Conservation (phyloP, 1,284 basidiomycete species). For the Cystobasidium pallidum region DNA sequence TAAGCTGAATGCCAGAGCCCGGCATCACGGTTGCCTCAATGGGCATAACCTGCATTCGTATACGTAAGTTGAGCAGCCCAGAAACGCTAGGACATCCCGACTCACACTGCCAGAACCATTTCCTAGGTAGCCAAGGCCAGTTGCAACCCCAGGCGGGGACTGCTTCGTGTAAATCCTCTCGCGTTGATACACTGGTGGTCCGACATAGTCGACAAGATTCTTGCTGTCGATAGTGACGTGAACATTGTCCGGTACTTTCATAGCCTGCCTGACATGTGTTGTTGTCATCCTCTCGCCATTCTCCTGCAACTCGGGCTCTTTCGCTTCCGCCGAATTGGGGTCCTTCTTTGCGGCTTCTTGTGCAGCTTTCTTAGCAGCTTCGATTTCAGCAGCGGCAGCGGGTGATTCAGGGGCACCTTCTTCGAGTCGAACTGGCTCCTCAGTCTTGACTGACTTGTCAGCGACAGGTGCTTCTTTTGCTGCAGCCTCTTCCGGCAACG, state of each 20-base stretch:
- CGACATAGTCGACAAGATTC: constrained; percentile 93
- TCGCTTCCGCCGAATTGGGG: constrained; percentile 46
- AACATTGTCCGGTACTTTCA: constrained; percentile 77
- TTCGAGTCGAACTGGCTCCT: constrained; percentile 47
- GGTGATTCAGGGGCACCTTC: constrained; percentile 40
- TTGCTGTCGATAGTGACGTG: constrained; percentile 81
- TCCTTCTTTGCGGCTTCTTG: constrained; percentile 36
- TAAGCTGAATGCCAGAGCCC: constrained; percentile 70
- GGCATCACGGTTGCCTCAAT: constrained; percentile 77
- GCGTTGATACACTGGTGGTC: constrained; percentile 92
- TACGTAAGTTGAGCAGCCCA: neutral
- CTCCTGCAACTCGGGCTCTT: constrained; percentile 49
- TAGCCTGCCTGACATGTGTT: constrained; percentile 76
- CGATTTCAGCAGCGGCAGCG: constrained; percentile 25
- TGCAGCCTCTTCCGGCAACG: constrained; percentile 69
- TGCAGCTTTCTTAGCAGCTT: constrained; percentile 41
- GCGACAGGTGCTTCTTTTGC: constrained; percentile 54
- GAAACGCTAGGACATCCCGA: neutral
- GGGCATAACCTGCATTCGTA: constrained; percentile 64
- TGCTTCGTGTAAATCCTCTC: constrained; percentile 82
- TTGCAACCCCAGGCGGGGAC: constrained; percentile 76
- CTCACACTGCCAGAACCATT: constrained; percentile 82
- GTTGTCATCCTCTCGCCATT: constrained; percentile 62
- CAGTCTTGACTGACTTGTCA: constrained; percentile 47
- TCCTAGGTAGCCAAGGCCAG: constrained; percentile 84